Evolutionary conservation across 2,329 filamentous ascomycete genomes (phyloP).

Genomic region (Aspergillus fumigatus): DNA sequence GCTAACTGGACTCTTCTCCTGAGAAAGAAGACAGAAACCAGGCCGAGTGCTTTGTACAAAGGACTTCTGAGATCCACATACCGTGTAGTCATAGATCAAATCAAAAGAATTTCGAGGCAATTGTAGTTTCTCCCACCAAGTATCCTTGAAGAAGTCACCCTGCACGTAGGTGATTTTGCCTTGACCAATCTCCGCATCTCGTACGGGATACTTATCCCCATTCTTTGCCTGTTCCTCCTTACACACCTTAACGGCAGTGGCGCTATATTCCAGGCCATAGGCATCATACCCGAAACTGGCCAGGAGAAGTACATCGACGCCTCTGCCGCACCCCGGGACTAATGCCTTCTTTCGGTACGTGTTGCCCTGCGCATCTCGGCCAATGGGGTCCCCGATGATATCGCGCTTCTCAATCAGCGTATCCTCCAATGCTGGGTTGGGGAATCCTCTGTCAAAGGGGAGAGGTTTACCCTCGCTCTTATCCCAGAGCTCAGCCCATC

Average conservation of each 20-base stretch:
- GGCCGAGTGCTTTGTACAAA: background rate
- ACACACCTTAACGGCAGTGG: conserved; percentile 42
- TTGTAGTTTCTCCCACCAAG: conserved; percentile 35
- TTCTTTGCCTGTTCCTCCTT: conserved; percentile 31
- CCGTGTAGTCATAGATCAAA: conserved; percentile 60
- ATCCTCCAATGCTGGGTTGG: conserved; percentile 58
- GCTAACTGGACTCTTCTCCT: background rate
- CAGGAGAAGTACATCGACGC: conserved; percentile 75
- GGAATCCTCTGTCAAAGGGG: conserved; percentile 56
- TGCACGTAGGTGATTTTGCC: conserved; percentile 40
- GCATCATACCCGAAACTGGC: conserved; percentile 72
- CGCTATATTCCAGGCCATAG: conserved; percentile 66
- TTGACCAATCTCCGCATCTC: conserved; percentile 31
- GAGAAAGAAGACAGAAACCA: background rate
- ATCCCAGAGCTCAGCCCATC: conserved; percentile 56
- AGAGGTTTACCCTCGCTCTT: conserved; percentile 44
- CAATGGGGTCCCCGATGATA: conserved; percentile 34
- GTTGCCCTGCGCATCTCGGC: conserved; percentile 17
- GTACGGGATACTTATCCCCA: conserved; percentile 32
- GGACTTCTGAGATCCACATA: conserved; percentile 28
- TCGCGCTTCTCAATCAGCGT: conserved; percentile 39
- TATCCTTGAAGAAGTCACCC: conserved; percentile 44
- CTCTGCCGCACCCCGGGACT: conserved; percentile 76
- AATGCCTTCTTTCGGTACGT: conserved; percentile 53
- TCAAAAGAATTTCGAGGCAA: conserved; percentile 36